Base-by-base conservation (phyloP, 106 monocot species). In the Posidonia australis region DNA sequence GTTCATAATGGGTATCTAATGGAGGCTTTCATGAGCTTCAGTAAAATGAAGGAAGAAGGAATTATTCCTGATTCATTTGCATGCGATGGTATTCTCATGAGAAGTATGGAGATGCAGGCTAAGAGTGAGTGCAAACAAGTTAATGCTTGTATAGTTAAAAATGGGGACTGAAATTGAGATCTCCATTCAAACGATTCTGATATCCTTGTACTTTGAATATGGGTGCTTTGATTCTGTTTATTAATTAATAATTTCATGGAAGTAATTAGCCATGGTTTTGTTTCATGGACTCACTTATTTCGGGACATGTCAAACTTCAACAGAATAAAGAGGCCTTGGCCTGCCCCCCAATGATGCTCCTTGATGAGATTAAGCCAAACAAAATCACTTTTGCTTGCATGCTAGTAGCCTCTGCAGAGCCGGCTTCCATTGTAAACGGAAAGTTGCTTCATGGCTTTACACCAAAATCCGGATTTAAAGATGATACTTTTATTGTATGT, bases 271-370 rank as follows among this genome's bases (percentile, higher is more conserved):
- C 74, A 60, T 51, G 74, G 67, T 52, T 12, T 74, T 53, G 67
- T 74, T 67, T 74, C 74, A 49, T 74, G 74, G 67, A 74, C 74
- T 67, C 74, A 28, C 46, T 74, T 16, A 51, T 74, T 67, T 74
- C 74, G 36, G 67, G 67, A 31, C 60, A 53, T 44, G 42, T 42
- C 25, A 68, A 44, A 19, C 29, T 45, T 54, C 67, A 67, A 13
- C 43, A 28, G 9, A 44, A 25, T 46, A 52, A 62, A 16, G 53
- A 61, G 10, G 75, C 75, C 54, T 19, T 75, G 18, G 13, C 51
- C 0, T 62, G 24, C 5, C 19, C 60, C 43, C 10, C 29, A 51
- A 28, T 45, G 45, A 75, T 75, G 67, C 48, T 68, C 21, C 29
- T 13, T 10, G 49, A 52, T 60, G 75, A 61, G 9, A 12, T 68